A percentile compares a stretch with the other conserved stretches of the same genome.
phyloP scores from a whole-genome alignment of 768 basidiomycete species.

The Phallus indusiatus region DNA sequence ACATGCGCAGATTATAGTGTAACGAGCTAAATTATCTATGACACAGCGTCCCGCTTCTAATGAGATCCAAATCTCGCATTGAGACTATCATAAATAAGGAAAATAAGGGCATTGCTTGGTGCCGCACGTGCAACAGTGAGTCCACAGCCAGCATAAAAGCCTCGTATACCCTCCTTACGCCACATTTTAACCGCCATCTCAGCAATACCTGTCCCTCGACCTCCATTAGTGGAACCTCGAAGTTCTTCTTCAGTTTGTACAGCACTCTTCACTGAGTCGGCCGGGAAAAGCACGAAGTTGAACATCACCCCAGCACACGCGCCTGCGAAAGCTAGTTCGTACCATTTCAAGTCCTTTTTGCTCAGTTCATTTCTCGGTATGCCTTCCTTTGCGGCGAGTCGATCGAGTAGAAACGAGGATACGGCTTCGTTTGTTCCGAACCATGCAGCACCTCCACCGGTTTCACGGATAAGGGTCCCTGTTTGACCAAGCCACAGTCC shows the following conservation, averaged over 20 bases:
- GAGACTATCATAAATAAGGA: conserved; percentile 83
- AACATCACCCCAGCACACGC: conserved; percentile 80
- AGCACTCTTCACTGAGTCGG: conserved; percentile 88
- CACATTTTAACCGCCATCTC: conserved; percentile 66
- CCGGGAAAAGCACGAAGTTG: conserved; percentile 87
- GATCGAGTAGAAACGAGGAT: conserved; percentile 47
- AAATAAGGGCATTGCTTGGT: conserved; percentile 88
- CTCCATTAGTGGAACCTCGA: conserved; percentile 35
- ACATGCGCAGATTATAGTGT: neutral
- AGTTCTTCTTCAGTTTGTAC: conserved; percentile 93
- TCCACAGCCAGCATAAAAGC: conserved; percentile 88
- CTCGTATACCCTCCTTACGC: conserved; percentile 61
- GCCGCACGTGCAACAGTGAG: conserved; percentile 80
- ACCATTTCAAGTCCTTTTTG: conserved; percentile 48
- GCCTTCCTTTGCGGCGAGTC: conserved; percentile 34
- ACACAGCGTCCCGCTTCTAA: neutral
- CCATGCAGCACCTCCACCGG: conserved; percentile 87
- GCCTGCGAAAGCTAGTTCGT: conserved; percentile 81
- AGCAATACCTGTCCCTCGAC: conserved; percentile 34
- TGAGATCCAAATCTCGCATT: conserved; percentile 38
- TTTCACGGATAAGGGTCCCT: conserved; percentile 88
- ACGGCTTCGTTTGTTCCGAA: conserved; percentile 81
- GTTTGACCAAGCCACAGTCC: conserved; percentile 98
- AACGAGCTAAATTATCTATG: neutral
- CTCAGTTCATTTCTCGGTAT: conserved; percentile 13